phyloP scores from a whole-genome alignment of 495 filamentous ascomycete genomes.

The Penicillium cataractarum region DNA sequence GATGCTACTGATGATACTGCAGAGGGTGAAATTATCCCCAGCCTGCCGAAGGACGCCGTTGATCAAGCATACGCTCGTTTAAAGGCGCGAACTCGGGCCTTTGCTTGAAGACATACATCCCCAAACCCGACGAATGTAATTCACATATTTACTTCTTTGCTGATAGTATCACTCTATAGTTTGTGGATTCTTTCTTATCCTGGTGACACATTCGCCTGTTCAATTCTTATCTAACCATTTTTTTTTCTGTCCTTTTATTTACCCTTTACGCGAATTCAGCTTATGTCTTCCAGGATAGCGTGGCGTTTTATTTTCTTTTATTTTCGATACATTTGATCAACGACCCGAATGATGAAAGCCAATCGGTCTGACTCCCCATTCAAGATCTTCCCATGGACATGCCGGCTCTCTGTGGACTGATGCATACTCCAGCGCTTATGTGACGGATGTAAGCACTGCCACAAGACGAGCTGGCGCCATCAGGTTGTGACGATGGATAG shows the following conservation, averaged over 20 bases:
- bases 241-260: background rate
- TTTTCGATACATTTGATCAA: background rate
- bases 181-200: background rate
- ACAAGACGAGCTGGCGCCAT: background rate
- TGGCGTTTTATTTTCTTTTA: background rate
- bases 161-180: background rate
- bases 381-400: conserved; percentile 6
- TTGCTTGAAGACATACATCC: conserved; percentile 1
- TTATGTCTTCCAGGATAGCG: background rate
- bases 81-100: conserved; percentile 32
- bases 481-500: conserved; percentile 19
- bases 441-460: conserved; percentile 39
- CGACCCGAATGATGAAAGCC: conserved; percentile 1
- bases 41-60: conserved; percentile 57
- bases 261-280: background rate
- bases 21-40: conserved; percentile 52
- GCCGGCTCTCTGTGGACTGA: conserved; percentile 29
- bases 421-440: conserved; percentile 36
- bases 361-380: conserved; percentile 1
- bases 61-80: conserved; percentile 53
- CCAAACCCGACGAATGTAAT: background rate
- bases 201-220: background rate
- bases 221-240: background rate
- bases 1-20: conserved; percentile 24
- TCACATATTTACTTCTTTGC: background rate